Evolutionary conservation across 805 yeast species (phyloP).

Genomic region (Metschnikowia gelsemii): DNA sequence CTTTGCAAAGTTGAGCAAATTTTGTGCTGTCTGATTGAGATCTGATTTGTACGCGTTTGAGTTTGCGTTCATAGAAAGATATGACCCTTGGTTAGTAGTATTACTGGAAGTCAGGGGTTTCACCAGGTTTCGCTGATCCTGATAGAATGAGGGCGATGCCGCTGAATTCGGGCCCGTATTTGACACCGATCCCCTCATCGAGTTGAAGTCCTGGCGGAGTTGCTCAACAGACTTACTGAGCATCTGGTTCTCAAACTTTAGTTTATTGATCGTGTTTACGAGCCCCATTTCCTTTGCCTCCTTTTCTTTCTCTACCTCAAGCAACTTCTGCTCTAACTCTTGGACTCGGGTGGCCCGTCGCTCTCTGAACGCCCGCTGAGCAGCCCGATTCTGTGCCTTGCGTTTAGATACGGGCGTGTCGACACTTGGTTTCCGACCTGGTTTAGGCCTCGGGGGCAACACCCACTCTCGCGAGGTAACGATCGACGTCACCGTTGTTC

Average conservation of each 20-base stretch:
- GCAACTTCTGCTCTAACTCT: constrained; percentile 69
- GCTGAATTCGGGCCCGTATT: constrained; percentile 1
- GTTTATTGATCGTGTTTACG: constrained; percentile 50
- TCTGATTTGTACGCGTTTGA: constrained; percentile 15
- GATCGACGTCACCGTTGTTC: constrained; percentile 44
- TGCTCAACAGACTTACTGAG: constrained; percentile 45
- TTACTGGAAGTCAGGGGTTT: too few relatives aligned
- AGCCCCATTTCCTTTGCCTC: constrained; percentile 57
- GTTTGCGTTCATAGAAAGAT: constrained; percentile 1
- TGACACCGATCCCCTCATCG: constrained; percentile 13
- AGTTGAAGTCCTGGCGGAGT: constrained; percentile 34
- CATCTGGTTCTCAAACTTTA: constrained; percentile 45
- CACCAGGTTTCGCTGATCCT: constrained; percentile 1
- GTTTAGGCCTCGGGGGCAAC: constrained; percentile 61
- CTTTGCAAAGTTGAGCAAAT: constrained; percentile 22
- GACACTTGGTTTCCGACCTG: constrained; percentile 59
- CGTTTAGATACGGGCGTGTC: constrained; percentile 84
- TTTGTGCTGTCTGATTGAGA: constrained; percentile 22
- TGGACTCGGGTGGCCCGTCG: constrained; percentile 79
- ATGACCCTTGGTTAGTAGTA: too few relatives aligned
- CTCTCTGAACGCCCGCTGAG: constrained; percentile 88
- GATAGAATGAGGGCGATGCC: constrained; percentile 8
- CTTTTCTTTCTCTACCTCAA: constrained; percentile 65
- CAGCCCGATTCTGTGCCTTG: constrained; percentile 91
- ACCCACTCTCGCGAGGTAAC: constrained; percentile 61